These are phyloP conservation scores for Akanthomyces dipterigenus DNA, from an alignment of 2,329 filamentous ascomycete species.

Conservation along the genomic window DNA sequence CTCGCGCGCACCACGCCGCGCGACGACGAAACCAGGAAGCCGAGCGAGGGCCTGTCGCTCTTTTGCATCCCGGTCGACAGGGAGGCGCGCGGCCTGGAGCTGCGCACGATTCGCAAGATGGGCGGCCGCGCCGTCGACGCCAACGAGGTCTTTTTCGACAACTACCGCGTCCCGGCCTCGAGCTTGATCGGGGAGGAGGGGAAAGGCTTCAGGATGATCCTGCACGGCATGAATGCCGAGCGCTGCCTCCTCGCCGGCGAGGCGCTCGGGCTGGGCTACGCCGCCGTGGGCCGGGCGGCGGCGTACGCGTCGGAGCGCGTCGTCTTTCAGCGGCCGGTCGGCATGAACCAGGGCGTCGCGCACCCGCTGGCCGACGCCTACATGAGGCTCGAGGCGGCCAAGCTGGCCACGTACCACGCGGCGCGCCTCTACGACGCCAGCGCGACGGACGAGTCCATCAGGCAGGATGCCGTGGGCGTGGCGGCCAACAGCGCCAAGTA, in stretches of 20 bases:
- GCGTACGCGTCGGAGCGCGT: conserved; percentile 60
- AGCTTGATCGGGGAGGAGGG: conserved; percentile 65
- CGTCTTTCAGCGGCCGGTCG: conserved; percentile 59
- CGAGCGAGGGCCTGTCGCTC: conserved; percentile 68
- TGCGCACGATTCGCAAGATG: conserved; percentile 78
- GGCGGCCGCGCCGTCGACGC: conserved; percentile 75
- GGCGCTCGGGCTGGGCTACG: conserved; percentile 73
- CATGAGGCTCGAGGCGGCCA: conserved; percentile 59
- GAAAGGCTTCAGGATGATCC: conserved; percentile 70
- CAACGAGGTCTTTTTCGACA: conserved; percentile 84
- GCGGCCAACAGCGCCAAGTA: conserved; percentile 67
- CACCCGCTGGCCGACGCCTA: conserved; percentile 61
- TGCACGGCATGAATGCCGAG: conserved; percentile 77
- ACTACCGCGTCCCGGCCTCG: conserved; percentile 59
- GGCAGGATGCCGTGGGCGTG: conserved; percentile 52
- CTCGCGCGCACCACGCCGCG: conserved; percentile 68
- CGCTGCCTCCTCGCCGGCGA: conserved; percentile 71
- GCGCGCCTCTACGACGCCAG: conserved; percentile 54
- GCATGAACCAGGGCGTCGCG: conserved; percentile 58
- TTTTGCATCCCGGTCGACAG: conserved; percentile 75
- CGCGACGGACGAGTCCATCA: conserved; percentile 42
- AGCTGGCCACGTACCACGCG: conserved; percentile 59
- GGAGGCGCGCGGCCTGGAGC: conserved; percentile 49
- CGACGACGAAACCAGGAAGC: conserved; percentile 61
- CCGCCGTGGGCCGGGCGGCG: conserved; percentile 55